Base-by-base conservation (phyloP, 805 yeast genomes). In the Zygoascus bituminiphila region DNA sequence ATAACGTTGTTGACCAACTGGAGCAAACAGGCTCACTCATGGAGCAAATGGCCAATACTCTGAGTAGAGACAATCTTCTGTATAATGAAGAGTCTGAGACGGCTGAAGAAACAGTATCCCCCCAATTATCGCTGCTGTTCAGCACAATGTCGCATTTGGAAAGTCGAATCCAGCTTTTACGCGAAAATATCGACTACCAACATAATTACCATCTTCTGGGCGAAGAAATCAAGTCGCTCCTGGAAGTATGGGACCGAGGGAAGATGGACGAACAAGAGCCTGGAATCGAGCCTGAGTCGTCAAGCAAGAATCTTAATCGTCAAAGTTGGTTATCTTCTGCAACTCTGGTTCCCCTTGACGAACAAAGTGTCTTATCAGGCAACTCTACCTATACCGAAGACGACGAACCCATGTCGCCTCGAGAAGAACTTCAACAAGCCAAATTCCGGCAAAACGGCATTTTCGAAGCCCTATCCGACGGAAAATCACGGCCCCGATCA, bases 1-100 rank as follows among this genome's bases (percentile, higher is more conserved):
- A 57, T 23, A 39, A 51, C 47, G 49, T 57, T 20, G 56, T 55
- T 22, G 65, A 59, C 48, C 36, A 49, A 21, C 33, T 55, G 21
- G 54, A 55, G 36, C 29, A 41, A 17, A 46, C 48, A 22, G 42
- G 51, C 12, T 50, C 39, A 2, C 47, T 57, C 37, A 25, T 48
- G 43, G 23, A 31, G 25, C 48, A 55, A 37, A 52, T 57, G 36
- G 35, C 54, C 20, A 21, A 26, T 10, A 45, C 57, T 10, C 29
- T 51, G 4, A 35, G 49, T 36, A 41, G 43, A 35, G 52, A 48
- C 10, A 40, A 36, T 15, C 50, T 48, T 19, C 42, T 49, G 12
- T 44, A 35, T 17, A 37, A 44, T 14, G 21, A 24, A 10, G 51
- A 39, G 23, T 12, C 47, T 38, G 26, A 45, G 5, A 8, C 10